Evolutionary conservation across 306 rosid genomes (phyloP), one percentile per base, ranked within the genome.

Genomic region (Cotoneaster glaucophyllus): DNA sequence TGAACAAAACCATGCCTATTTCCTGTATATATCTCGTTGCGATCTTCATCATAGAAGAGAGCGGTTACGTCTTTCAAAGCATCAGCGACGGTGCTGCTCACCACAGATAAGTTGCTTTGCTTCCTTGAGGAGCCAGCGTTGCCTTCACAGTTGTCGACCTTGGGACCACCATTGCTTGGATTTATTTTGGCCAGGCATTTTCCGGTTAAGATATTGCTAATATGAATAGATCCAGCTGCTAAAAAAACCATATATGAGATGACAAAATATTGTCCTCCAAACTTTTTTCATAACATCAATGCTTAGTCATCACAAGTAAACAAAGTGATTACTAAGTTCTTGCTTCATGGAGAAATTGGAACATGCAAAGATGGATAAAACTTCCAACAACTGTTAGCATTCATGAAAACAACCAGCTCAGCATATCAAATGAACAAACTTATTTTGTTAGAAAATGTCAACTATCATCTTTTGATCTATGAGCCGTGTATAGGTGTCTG

Each of bases 41-140:
- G 87, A 6, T 91, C 97, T 83, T 91, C 94, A 39, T 91, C 97
- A 52, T 87, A 89, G 71, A 84, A 91, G 45, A 91, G 91, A 74
- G 94, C 97, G 31, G 97, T 91, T 19, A 91, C 87, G 75, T 91
- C 94, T 79, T 91, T 94, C 88, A 91, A 83, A 37, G 94, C 94
- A 81, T 87, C 94, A 7, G 87, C 86, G 43, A 89, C 94, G 1
- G 91, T 79, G 81, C 85, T 89, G 65, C 87, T 86, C 59, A 86
- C 76, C 37, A 73, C 69, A 67, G 88, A 84, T 73, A 76, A 80
- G 77, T 44, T 62, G 32, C 34, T 81, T 41, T 7, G 70, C 77
- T 85, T 92, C 79, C 76, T 84, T 67, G 87, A 87, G 69, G 80
- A 74, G 67, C 83, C 79, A 57, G 77, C 74, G 48, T 75, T 72